Conservation (phyloP, 306 rosid genomes). For the Cucurbita maxima region DNA sequence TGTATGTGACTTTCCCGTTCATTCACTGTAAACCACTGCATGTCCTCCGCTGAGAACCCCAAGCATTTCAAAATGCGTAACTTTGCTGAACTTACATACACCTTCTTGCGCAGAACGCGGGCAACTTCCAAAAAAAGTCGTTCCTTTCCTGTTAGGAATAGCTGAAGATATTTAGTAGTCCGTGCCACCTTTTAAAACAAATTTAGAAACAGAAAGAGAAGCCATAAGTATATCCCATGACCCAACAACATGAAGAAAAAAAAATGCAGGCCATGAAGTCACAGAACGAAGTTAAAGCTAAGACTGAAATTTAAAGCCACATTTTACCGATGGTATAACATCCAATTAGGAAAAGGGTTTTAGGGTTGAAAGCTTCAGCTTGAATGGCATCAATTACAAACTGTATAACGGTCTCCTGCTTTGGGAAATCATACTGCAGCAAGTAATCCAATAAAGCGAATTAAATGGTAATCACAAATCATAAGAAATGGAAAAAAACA, state of each 20-base stretch:
- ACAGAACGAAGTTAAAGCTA: neutral
- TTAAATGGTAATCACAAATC: neutral
- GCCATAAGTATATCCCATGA: neutral
- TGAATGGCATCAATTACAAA: slow-evolving; percentile 86
- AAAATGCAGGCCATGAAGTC: neutral
- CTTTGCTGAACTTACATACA: slow-evolving; percentile 70
- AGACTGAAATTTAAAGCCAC: neutral
- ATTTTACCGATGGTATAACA: slow-evolving; percentile 83
- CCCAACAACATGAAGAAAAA: neutral
- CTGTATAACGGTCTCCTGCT: slow-evolving; percentile 85
- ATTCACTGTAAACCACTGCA: slow-evolving; percentile 74
- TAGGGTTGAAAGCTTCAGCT: slow-evolving; percentile 82
- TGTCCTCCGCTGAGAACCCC: slow-evolving; percentile 61
- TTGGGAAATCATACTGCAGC: slow-evolving; percentile 92
- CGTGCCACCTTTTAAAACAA: neutral
- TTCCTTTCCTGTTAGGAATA: slow-evolving; percentile 57
- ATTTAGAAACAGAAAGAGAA: neutral
- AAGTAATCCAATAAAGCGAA: slow-evolving; percentile 10
- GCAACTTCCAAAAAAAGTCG: slow-evolving; percentile 91
- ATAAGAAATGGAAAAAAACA: neutral
- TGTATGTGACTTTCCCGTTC: slow-evolving; percentile 90
- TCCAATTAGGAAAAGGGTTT: slow-evolving; percentile 85
- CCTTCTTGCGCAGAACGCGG: slow-evolving; percentile 62
- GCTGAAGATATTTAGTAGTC: neutral
- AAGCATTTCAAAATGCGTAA: slow-evolving; percentile 60